phyloP scores from a whole-genome alignment of 148 eudicot species.

The Nepenthes mirabilis region DNA sequence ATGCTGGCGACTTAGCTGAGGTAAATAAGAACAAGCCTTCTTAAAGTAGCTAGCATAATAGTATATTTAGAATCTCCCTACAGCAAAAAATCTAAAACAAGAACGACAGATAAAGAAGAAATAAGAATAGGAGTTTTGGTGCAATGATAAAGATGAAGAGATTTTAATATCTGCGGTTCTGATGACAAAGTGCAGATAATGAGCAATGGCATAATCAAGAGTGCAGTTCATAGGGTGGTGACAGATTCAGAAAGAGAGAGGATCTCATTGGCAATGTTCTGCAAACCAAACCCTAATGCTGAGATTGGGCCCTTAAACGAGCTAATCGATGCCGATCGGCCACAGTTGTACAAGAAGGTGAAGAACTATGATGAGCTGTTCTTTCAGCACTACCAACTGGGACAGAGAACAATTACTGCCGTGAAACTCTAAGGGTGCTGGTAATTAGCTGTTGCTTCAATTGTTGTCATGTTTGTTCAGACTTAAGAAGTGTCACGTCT shows the following conservation, averaged over 20 bases:
- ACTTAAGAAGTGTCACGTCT: too few relatives aligned
- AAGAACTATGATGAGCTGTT: not conserved
- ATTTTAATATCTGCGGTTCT: too few relatives aligned
- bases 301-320: conserved; percentile 17
- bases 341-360: conserved; percentile 15
- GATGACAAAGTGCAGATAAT: conserved; percentile 20
- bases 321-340: conserved; percentile 11
- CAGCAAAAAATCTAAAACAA: too few relatives aligned
- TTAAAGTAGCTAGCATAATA: too few relatives aligned
- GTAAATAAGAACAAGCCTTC: not conserved
- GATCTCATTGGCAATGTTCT: conserved; percentile 16
- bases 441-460: too few relatives aligned
- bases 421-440: not conserved
- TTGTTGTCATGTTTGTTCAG: too few relatives aligned
- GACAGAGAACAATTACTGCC: not conserved
- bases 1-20: conserved; percentile 8
- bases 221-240: conserved; percentile 25
- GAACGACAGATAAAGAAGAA: too few relatives aligned
- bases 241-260: conserved; percentile 15
- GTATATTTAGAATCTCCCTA: too few relatives aligned
- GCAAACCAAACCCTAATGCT: conserved; percentile 6
- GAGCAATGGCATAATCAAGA: conserved; percentile 21
- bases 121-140: too few relatives aligned
- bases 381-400: not conserved
- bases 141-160: too few relatives aligned